Base-by-base conservation (phyloP, 2,329 filamentous ascomycete genomes). In the Neofusicoccum sp. region DNA sequence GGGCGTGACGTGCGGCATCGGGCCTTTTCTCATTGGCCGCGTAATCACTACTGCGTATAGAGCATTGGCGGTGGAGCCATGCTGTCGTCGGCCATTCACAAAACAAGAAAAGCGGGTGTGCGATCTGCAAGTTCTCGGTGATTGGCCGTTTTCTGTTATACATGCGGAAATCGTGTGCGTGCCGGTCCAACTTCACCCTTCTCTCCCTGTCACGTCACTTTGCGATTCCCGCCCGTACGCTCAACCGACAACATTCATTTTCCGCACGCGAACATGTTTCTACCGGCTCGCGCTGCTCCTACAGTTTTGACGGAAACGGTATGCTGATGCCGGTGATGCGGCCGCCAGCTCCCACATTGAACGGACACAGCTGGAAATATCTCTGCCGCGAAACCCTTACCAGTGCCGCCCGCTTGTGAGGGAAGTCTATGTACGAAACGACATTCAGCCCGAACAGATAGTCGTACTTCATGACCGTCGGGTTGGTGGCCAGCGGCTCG, bases 401-500 rank as follows among this genome's bases (percentile, higher is more conserved):
- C 63, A 89, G 82, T 2, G 86, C 87, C 60, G 86, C 87, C 33
- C 89, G 81, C 79, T 91, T 90, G 67, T 90, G 85, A 4, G 87
- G 86, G 63, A 91, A 74, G 65, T 91, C 88, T 64, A 90, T 84
- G 63, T 89, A 85, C 74, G 89, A 89, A 65, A 89, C 86, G 34
- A 91, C 78, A 5, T 85, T 84, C 67, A 91, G 87, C 1, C 89
- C 89, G 67, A 90, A 87, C 56, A 87, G 84, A 58, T 90, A 83
- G 66, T 92, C 89, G 72, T 92, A 92, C 63, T 86, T 85, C 61
- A 92, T 78, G 8, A 92, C 86, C 0, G 85, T 88, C 31, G 80
- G 82, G 67, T 89, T 89, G 4, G 86, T 89, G 61, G 84, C 85
- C 71, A 88, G 88, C 34, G 90, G 89, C 77, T 93, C 90, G 63